Evolutionary conservation across 441 rosid genomes (phyloP).

Genomic region (Jatropha multifida): DNA sequence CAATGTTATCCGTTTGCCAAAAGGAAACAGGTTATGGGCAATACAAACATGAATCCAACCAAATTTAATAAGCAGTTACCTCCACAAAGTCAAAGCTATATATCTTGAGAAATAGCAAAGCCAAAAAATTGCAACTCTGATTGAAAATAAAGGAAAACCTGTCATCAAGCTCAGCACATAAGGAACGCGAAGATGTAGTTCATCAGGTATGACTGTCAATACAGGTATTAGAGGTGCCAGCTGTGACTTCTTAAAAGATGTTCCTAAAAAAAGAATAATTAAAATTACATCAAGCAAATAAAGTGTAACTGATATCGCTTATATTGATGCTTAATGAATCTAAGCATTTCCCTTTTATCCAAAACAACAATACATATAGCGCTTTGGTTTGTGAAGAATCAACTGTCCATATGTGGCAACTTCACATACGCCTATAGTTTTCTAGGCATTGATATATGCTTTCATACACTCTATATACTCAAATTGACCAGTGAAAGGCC

Average conservation of each 20-base stretch:
- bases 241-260: slow-evolving; percentile 63
- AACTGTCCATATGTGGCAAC: not conserved
- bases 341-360: slow-evolving; percentile 4
- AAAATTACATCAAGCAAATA: not conserved
- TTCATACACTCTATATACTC: too few relatives aligned
- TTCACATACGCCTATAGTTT: not conserved
- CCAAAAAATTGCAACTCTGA: not conserved
- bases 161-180: slow-evolving; percentile 48
- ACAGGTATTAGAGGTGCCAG: slow-evolving; percentile 53
- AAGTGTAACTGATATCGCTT: not conserved
- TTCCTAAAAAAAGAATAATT: slow-evolving; percentile 48
- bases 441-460: not conserved
- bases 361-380: not conserved
- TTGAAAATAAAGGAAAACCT: slow-evolving; percentile 43
- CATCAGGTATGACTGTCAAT: slow-evolving; percentile 52
- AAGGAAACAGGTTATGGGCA: not conserved
- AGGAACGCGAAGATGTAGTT: slow-evolving; percentile 43
- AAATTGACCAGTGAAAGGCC: not conserved
- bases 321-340: not conserved
- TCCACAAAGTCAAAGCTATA: not conserved
- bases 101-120: slow-evolving; percentile 20
- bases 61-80: not conserved
- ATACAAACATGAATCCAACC: not conserved
- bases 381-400: not conserved
- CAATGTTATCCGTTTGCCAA: not conserved